These are phyloP conservation scores for Fusarium guadeloupense DNA, from an alignment of 2,329 filamentous ascomycete genomes.

Conservation along the genomic window DNA sequence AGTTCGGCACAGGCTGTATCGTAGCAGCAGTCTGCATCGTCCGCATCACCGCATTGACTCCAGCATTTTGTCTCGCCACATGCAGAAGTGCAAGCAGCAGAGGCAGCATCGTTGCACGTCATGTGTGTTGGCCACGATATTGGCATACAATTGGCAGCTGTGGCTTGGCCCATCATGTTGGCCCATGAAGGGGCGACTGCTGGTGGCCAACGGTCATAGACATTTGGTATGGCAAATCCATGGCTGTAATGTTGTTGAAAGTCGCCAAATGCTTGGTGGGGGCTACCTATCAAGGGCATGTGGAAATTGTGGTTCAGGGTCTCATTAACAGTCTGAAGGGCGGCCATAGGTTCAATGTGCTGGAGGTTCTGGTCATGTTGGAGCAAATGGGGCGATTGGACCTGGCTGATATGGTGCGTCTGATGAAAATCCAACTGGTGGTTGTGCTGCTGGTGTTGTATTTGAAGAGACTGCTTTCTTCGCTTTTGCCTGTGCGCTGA, in stretches of 20 bases:
- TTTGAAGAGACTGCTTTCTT: conserved; percentile 25
- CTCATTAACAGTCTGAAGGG: conserved; percentile 37
- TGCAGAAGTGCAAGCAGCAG: conserved; percentile 48
- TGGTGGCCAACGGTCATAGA: conserved; percentile 14
- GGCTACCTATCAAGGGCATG: conserved; percentile 9
- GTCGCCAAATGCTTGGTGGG: conserved; percentile 27
- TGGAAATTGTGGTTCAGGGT: conserved; percentile 31
- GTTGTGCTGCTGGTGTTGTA: conserved; percentile 12
- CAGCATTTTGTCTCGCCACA: conserved; percentile 46
- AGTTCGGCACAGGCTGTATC: conserved; percentile 47
- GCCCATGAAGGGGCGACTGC: conserved; percentile 27
- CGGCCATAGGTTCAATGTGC: conserved; percentile 34
- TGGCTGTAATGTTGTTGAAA: conserved; percentile 27
- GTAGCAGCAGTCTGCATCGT: conserved; percentile 49
- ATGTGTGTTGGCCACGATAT: conserved; percentile 32
- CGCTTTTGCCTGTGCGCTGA: conserved; percentile 31
- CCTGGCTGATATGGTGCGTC: conserved; percentile 21
- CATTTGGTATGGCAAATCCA: conserved; percentile 16
- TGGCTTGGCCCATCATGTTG: conserved; percentile 29
- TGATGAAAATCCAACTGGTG: conserved; percentile 25
- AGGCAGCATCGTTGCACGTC: conserved; percentile 45
- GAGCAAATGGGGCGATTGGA: conserved; percentile 22
- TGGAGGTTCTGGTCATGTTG: conserved; percentile 23
- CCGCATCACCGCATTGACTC: conserved; percentile 48
- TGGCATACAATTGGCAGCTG: conserved; percentile 19